Conservation (phyloP, 139 green algal genomes). For the Auxenochlorella pyrenoidosa region DNA sequence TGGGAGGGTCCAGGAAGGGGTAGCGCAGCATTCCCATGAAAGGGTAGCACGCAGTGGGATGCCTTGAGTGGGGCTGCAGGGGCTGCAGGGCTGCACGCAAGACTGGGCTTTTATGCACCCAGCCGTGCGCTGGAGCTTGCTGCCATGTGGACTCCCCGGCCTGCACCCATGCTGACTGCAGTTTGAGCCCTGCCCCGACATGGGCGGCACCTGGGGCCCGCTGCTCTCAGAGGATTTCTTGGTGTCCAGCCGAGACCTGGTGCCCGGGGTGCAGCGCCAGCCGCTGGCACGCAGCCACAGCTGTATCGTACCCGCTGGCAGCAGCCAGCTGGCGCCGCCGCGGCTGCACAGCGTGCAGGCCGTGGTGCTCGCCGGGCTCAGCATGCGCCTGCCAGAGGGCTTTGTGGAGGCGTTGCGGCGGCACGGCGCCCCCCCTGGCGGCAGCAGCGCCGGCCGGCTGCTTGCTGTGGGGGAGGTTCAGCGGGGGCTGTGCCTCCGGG, state of each 20-base stretch:
- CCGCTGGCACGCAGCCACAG: not conserved
- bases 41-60: too few species aligned
- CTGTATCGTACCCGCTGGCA: not conserved
- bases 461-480: constrained; percentile 54
- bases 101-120: too few species aligned
- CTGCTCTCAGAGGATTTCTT: constrained; percentile 72
- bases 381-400: constrained; percentile 24
- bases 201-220: constrained; percentile 48
- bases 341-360: constrained; percentile 10
- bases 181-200: constrained; percentile 64
- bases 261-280: constrained; percentile 49
- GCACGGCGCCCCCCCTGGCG: too few species aligned
- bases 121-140: too few species aligned
- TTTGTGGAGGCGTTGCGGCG: constrained; percentile 1
- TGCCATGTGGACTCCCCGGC: too few species aligned
- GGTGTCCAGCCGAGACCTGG: constrained; percentile 57
- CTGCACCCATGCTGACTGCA: constrained; percentile 2
- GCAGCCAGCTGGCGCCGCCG: not conserved
- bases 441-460: constrained; percentile 8
- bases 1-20: too few species aligned
- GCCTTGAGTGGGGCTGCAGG: too few species aligned
- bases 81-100: too few species aligned
- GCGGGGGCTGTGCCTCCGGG: constrained; percentile 57
- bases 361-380: constrained; percentile 7
- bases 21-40: too few species aligned